Evolutionary conservation across 306 rosid species (phyloP).

Genomic region (Pyrus bretschneideri): DNA sequence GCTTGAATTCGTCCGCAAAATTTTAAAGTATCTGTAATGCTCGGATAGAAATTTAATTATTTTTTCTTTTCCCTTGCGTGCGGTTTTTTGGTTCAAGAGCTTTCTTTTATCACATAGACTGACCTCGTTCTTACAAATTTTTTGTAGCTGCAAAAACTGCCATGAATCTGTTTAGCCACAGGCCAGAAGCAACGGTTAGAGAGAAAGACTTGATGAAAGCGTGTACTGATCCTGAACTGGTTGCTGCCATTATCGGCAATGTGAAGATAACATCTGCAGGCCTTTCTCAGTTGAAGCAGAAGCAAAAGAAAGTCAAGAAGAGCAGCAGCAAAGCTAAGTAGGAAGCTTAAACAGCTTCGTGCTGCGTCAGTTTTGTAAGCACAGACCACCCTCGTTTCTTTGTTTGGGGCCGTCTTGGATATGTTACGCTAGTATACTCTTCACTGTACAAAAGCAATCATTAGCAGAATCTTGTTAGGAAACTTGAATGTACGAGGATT

Average conservation of each 20-base stretch:
- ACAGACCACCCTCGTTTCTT: not conserved
- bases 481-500: not conserved
- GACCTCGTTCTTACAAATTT: not conserved
- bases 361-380: not conserved
- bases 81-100: not conserved
- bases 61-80: not conserved
- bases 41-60: not conserved
- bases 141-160: conserved; percentile 80
- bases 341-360: conserved; percentile 3
- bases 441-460: not conserved
- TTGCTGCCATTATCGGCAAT: conserved; percentile 80
- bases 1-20: not conserved
- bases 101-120: not conserved
- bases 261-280: conserved; percentile 83
- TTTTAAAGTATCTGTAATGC: not conserved
- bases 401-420: not conserved
- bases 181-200: conserved; percentile 67
- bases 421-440: not conserved
- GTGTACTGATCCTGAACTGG: conserved; percentile 88
- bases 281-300: conserved; percentile 84
- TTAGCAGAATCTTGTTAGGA: not conserved
- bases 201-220: conserved; percentile 98
- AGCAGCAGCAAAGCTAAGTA: conserved; percentile 27
- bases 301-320: conserved; percentile 89
- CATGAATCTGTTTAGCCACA: conserved; percentile 91